These are phyloP conservation scores for Kwoniella shandongensis DNA, from an alignment of 768 basidiomycete species.

Conservation along the genomic window DNA sequence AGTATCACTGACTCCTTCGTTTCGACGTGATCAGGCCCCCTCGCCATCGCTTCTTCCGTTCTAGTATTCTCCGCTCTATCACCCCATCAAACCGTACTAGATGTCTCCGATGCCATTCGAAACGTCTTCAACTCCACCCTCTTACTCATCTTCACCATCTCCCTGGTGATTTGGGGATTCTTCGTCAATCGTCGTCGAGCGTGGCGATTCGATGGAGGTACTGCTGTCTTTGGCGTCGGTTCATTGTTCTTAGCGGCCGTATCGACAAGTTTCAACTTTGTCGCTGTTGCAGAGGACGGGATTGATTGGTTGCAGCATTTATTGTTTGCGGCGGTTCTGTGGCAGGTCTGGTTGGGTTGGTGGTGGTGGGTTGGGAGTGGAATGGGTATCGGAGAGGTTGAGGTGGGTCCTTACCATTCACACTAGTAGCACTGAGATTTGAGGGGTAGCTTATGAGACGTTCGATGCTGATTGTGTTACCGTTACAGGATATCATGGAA, in stretches of 20 bases:
- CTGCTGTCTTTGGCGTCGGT: constrained; percentile 85
- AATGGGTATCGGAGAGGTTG: constrained; percentile 71
- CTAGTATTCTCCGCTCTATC: constrained; percentile 80
- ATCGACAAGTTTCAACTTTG: constrained; percentile 77
- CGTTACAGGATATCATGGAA: constrained; percentile 41
- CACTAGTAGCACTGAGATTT: neutral
- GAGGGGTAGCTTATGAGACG: neutral
- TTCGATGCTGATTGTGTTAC: too few species aligned
- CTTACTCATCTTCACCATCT: constrained; percentile 86
- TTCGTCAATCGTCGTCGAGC: constrained; percentile 84
- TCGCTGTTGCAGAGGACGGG: constrained; percentile 83
- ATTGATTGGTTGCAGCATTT: constrained; percentile 89
- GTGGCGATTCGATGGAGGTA: constrained; percentile 96
- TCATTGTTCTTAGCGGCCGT: constrained; percentile 78
- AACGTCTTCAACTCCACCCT: constrained; percentile 96
- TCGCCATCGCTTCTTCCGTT: constrained; percentile 77
- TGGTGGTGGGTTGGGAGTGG: constrained; percentile 97
- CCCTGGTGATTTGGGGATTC: constrained; percentile 90
- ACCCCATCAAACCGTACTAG: constrained; percentile 54
- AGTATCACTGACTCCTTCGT: too few species aligned
- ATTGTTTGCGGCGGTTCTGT: constrained; percentile 86
- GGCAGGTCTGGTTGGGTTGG: constrained; percentile 95
- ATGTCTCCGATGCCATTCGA: constrained; percentile 70
- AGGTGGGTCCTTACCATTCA: constrained; percentile 55
- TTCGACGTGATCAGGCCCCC: constrained; percentile 61